These are phyloP conservation scores for Zygnema circumcarinatum DNA, from an alignment of 139 green algal genomes.

Conservation along the genomic window DNA sequence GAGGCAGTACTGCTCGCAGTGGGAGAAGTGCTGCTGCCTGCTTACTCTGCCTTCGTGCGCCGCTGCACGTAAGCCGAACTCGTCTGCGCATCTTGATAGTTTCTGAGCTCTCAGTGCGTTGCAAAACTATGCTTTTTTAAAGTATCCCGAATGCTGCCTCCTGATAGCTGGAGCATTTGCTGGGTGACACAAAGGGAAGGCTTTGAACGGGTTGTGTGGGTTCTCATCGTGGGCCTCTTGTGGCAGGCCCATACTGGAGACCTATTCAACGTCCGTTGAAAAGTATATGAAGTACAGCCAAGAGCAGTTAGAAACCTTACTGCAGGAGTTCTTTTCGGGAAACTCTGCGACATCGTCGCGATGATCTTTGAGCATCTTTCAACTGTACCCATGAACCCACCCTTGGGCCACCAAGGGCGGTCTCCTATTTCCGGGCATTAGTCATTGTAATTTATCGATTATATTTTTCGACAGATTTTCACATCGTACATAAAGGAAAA, in stretches of 20 bases:
- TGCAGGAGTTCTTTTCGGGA: conserved; percentile 40
- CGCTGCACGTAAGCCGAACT: conserved; percentile 33
- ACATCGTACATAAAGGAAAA: no score
- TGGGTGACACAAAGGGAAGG: no score
- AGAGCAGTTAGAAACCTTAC: conserved; percentile 34
- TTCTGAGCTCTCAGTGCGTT: background rate
- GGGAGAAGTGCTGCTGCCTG: conserved; percentile 46
- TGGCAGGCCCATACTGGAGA: conserved; percentile 32
- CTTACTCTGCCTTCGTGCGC: conserved; percentile 43
- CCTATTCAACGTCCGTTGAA: conserved; percentile 21
- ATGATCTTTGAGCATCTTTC: no score
- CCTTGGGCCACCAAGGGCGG: no score
- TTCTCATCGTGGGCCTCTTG: background rate
- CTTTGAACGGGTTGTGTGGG: background rate
- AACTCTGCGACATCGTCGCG: conserved; percentile 10
- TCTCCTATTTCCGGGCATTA: no score
- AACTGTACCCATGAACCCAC: no score
- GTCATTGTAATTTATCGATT: no score
- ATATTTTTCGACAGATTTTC: no score
- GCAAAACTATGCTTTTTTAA: background rate
- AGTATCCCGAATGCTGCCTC: no score
- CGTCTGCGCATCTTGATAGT: background rate
- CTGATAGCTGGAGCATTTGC: no score
- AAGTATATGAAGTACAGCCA: conserved; percentile 52
- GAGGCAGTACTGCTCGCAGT: conserved; percentile 25